These are phyloP conservation scores for Fusarium musae DNA, from an alignment of 2,329 filamentous ascomycete species.

Conservation along the genomic window DNA sequence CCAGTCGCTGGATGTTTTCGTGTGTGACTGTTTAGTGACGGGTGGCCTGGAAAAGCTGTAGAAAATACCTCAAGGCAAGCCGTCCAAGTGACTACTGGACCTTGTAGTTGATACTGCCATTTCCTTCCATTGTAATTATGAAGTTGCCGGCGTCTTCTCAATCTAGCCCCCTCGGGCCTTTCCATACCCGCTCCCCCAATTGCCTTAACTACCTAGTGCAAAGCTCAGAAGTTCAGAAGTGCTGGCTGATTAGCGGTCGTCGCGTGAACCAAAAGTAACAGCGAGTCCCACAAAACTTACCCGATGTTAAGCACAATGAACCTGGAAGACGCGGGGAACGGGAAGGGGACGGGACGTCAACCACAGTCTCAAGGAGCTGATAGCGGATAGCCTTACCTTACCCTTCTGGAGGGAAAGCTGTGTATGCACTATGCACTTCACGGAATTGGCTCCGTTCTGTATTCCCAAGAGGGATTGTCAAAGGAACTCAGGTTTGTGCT, in stretches of 20 bases:
- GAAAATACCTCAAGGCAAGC: constrained; percentile 21
- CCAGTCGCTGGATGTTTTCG: neutral
- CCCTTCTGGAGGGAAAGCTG: neutral
- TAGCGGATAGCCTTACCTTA: constrained; percentile 25
- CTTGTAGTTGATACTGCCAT: constrained; percentile 12
- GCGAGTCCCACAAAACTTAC: constrained; percentile 14
- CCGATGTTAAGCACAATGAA: constrained; percentile 11
- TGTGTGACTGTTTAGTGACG: neutral
- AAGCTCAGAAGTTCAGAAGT: neutral
- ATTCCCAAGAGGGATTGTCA: neutral
- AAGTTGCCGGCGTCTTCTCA: neutral
- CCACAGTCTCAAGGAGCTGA: constrained; percentile 12
- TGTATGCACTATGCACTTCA: constrained; percentile 4
- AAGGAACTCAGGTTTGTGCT: neutral
- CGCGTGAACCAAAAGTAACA: constrained; percentile 8
- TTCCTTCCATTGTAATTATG: neutral
- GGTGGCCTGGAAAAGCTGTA: constrained; percentile 4
- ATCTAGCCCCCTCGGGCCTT: constrained; percentile 23
- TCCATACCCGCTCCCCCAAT: constrained; percentile 32
- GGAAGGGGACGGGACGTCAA: constrained; percentile 20
- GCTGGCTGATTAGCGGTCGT: constrained; percentile 4
- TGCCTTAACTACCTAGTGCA: constrained; percentile 8
- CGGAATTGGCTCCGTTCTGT: neutral
- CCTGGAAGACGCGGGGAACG: constrained; percentile 20
- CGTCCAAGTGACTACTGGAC: neutral